These are phyloP conservation scores for Naganishia vaughanmartiniae DNA, from an alignment of 768 basidiomycete species.

Conservation along the genomic window DNA sequence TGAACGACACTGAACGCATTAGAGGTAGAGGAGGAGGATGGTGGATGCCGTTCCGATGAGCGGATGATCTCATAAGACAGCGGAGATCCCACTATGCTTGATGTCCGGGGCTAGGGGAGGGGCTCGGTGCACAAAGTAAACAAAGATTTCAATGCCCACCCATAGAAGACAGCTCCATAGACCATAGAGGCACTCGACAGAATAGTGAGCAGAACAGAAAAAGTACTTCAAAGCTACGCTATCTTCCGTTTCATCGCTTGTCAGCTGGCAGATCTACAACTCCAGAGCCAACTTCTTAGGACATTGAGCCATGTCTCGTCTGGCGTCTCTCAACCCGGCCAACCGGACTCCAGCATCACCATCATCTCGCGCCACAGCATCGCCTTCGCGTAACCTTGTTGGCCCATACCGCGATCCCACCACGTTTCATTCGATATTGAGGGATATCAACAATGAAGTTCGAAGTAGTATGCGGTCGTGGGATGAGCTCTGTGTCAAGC, in stretches of 20 bases:
- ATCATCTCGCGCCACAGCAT: conserved; percentile 16
- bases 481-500: conserved; percentile 15
- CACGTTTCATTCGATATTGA: conserved; percentile 13
- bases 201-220: background rate
- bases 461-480: background rate
- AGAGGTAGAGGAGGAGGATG: too few species aligned
- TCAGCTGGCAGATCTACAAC: too few species aligned
- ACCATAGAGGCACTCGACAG: too few species aligned
- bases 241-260: background rate
- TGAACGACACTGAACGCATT: too few species aligned
- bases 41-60: background rate
- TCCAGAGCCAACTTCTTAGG: too few species aligned
- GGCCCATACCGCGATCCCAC: background rate
- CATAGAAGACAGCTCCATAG: too few species aligned
- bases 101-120: background rate
- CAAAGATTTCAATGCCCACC: background rate
- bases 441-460: conserved; percentile 22
- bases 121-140: conserved; percentile 23
- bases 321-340: conserved; percentile 19
- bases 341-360: conserved; percentile 18
- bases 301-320: background rate
- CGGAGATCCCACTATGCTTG: background rate
- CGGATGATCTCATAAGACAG: background rate
- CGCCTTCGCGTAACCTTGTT: background rate
- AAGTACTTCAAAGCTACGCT: background rate